These are phyloP conservation scores for sorghum (Sorghum bicolor) DNA, from an alignment of 176 grass and related monocot genomes.

Conservation along the genomic window Sorghum_bicolor_NCBIv3 NC_012873.2:62415501-62416000, in stretches of 20 bases:
- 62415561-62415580: conserved; percentile 64
- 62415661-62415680: conserved; percentile 66
- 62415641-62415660: conserved; percentile 58
- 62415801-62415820: conserved; percentile 58
- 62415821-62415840: conserved; percentile 44
- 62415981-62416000: conserved; percentile 58
- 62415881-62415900: conserved; percentile 59
- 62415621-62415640: conserved; percentile 43
- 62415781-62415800: conserved; percentile 48
- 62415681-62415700: conserved; percentile 57
- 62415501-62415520: conserved; percentile 44
- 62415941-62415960: conserved; percentile 38
- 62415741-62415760: conserved; percentile 66
- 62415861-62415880: conserved; percentile 49
- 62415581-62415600: conserved; percentile 47
- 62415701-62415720: conserved; percentile 46
- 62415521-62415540: conserved; percentile 26
- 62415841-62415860: conserved; percentile 54
- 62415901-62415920: neutral
- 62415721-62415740: conserved; percentile 36
- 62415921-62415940: conserved; percentile 53
- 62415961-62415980: conserved; percentile 39
- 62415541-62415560: conserved; percentile 70
- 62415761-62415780: conserved; percentile 52
- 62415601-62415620: conserved; percentile 72